Conservation (phyloP, 129 eudicot genomes). For the Centella asiatica region DNA sequence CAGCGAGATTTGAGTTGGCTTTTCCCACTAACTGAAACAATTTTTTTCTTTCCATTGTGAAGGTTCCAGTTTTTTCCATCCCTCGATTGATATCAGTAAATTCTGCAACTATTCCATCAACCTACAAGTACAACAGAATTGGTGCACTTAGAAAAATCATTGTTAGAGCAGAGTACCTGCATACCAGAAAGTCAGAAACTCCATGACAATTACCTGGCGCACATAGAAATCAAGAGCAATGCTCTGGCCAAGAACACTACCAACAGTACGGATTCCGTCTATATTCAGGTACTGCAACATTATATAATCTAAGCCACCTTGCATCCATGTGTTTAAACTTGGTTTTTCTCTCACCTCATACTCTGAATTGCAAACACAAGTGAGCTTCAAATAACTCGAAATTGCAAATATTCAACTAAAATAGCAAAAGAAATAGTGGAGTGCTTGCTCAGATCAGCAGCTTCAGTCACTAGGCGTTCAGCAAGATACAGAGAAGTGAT, state of each 20-base stretch:
- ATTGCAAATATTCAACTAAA: background rate
- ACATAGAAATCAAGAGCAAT: conserved; percentile 97
- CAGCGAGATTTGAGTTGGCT: conserved; percentile 95
- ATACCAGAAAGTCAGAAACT: conserved; percentile 6
- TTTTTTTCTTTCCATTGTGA: conserved; percentile 84
- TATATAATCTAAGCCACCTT: conserved; percentile 84
- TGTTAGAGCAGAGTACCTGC: background rate
- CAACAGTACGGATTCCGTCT: conserved; percentile 92
- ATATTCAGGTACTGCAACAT: conserved; percentile 75
- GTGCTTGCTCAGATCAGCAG: background rate
- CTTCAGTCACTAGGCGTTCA: background rate
- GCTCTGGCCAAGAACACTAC: conserved; percentile 97
- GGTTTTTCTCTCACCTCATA: conserved; percentile 87
- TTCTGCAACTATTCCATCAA: conserved; percentile 94
- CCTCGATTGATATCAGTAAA: conserved; percentile 89
- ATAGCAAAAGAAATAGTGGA: background rate
- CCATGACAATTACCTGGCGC: conserved; percentile 55
- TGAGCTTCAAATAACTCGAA: conserved; percentile 3
- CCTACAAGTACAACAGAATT: conserved; percentile 33
- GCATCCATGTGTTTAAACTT: conserved; percentile 81
- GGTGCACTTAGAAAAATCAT: background rate
- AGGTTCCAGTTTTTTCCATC: conserved; percentile 95
- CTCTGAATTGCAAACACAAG: conserved; percentile 34
- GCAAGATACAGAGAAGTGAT: background rate
- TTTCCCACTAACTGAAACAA: conserved; percentile 93